Evolutionary conservation across 371 early-diverging fungal genomes (phyloP), one percentile per base, ranked within the genome.

Genomic region (Zancudomyces culisetae): DNA sequence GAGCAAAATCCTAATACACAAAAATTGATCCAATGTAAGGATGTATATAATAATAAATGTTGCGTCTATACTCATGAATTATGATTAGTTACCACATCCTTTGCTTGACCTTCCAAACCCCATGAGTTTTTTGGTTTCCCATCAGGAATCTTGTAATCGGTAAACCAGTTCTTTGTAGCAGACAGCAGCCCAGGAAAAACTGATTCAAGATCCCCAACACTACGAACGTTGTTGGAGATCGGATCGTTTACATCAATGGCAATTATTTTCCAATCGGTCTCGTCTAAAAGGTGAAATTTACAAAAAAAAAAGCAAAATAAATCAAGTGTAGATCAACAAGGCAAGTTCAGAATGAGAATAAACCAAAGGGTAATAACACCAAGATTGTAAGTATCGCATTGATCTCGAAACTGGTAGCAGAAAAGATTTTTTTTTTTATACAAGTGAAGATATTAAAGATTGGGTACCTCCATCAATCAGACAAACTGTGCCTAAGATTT

Each of bases 221-320:
- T 83, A 71, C 89, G 86, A 39, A 98, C 60, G 69, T 86, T 83
- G 54, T 62, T 51, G 20, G 93, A 91, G 53, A 86, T 66, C 20
- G 88, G 89, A 70, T 98, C 98, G 58, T 81, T 85, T 45, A 81
- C 62, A 63, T 95, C 93, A 53, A 98, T 90, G 45, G 81, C 89
- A 57, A 98, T 71, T 45, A 98, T 75, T 71, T 98, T 98, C 98
- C 98, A 98, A 76, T 98, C 98, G 30, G 97, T 94, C 73, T 98
- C 98, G 50, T 87, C 50, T 48, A 27, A 27, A 27, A 24, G n/a
- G n/a, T 6, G 8, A 35, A 35, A n/a, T n/a, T n/a, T n/a, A n/a
- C n/a, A n/a, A n/a, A n/a, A n/a, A n/a, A n/a, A n/a, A n/a, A n/a
- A n/a, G n/a, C n/a, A n/a, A n/a, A n/a, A n/a, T n/a, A n/a, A n/a